Conservation (phyloP, 306 rosid genomes). For the Quercus agrifolia region DNA sequence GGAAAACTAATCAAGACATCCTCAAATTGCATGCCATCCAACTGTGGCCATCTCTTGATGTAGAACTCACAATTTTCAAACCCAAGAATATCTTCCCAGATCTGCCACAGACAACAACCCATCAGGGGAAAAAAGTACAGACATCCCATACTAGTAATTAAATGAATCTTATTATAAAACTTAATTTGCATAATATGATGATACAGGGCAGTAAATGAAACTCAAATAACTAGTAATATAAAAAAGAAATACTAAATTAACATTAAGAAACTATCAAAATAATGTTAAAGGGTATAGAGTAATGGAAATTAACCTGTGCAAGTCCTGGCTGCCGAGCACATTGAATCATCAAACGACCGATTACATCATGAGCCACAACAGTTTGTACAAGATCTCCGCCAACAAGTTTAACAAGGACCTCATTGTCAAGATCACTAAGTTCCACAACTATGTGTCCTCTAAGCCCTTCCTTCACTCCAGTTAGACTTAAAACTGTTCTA, state of each 20-base stretch:
- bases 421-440: constrained; percentile 86
- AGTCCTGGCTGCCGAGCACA: constrained; percentile 98
- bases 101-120: constrained; percentile 47
- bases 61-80: constrained; percentile 93
- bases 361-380: constrained; percentile 95
- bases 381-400: constrained; percentile 96
- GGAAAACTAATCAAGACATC: constrained; percentile 79
- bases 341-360: constrained; percentile 95
- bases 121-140: constrained; percentile 2
- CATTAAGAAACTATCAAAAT: neutral
- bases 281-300: neutral
- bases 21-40: constrained; percentile 78
- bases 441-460: constrained; percentile 90
- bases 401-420: constrained; percentile 91
- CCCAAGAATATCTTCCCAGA: constrained; percentile 96
- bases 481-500: constrained; percentile 83
- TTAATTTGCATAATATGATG: constrained; percentile 11
- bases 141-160: constrained; percentile 7
- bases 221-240: neutral
- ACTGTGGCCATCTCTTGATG: constrained; percentile 87
- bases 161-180: neutral
- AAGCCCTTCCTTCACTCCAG: constrained; percentile 86
- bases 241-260: too few relatives aligned
- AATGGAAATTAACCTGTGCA: constrained; percentile 69
- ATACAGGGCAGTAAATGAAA: neutral